Evolutionary conservation across 306 rosid genomes (phyloP).

Genomic region (Macrotyloma uniflorum): DNA sequence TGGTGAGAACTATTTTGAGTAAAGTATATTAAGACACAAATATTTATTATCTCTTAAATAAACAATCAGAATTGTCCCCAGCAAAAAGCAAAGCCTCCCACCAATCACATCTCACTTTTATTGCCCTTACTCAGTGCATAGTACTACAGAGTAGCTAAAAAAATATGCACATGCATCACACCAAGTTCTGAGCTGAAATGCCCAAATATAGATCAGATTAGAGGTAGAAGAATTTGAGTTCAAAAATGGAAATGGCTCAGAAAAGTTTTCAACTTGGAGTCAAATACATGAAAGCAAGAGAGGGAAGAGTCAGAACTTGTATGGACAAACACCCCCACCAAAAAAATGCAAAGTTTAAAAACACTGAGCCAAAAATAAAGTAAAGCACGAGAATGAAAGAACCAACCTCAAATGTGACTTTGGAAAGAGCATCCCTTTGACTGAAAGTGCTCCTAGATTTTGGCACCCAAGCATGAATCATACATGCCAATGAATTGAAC

Average conservation of each 20-base stretch:
- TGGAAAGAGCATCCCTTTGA: slow-evolving; percentile 52
- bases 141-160: neutral
- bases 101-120: slow-evolving; percentile 65
- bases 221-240: neutral
- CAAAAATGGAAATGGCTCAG: neutral
- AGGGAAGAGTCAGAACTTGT: slow-evolving; percentile 10
- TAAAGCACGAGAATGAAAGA: neutral
- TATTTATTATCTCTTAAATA: slow-evolving; percentile 35
- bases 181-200: neutral
- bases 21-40: slow-evolving; percentile 6
- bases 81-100: slow-evolving; percentile 38
- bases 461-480: slow-evolving; percentile 86
- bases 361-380: neutral
- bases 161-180: slow-evolving; percentile 1
- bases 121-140: slow-evolving; percentile 7
- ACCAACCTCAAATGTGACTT: slow-evolving; percentile 75
- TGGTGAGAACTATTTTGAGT: neutral
- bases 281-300: neutral
- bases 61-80: slow-evolving; percentile 37
- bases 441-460: slow-evolving; percentile 56
- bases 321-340: neutral
- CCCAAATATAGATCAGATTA: slow-evolving; percentile 9
- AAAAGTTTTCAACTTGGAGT: slow-evolving; percentile 4
- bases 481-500: slow-evolving; percentile 82
- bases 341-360: neutral